Conservation (phyloP, 2,329 filamentous ascomycete species). For the Epichloe aotearoae region DNA sequence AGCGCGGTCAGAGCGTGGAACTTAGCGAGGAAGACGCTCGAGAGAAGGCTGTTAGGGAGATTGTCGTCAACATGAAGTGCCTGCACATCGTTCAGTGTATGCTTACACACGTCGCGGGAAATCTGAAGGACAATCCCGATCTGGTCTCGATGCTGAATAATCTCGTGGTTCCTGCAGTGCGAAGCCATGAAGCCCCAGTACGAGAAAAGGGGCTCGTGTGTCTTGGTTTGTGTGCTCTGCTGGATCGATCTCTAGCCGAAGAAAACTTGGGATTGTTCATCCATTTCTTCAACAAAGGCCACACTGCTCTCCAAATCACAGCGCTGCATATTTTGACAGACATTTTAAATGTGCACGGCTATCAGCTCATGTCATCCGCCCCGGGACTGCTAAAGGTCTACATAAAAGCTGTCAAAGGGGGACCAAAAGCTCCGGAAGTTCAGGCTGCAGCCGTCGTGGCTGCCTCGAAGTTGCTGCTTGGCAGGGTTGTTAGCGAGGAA, state of each 20-base stretch:
- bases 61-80: constrained; percentile 97
- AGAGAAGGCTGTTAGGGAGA: constrained; percentile 72
- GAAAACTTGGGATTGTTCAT: constrained; percentile 90
- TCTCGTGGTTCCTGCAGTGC: constrained; percentile 85
- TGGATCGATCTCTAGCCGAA: constrained; percentile 82
- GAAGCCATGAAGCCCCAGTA: constrained; percentile 84
- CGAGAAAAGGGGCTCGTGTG: constrained; percentile 83
- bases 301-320: constrained; percentile 78
- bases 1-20: constrained; percentile 27
- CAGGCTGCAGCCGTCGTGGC: constrained; percentile 72
- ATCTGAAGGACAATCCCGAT: constrained; percentile 77
- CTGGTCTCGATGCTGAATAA: constrained; percentile 98
- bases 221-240: constrained; percentile 76
- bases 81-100: constrained; percentile 95
- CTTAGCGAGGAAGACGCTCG: constrained; percentile 52
- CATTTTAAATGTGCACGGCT: constrained; percentile 78
- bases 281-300: constrained; percentile 89
- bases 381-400: constrained; percentile 76
- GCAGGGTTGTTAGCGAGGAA: constrained; percentile 59
- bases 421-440: constrained; percentile 55
- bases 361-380: constrained; percentile 55
- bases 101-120: constrained; percentile 82
- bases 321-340: constrained; percentile 86
- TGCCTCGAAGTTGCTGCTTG: constrained; percentile 75
- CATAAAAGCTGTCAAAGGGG: constrained; percentile 63